Base-by-base conservation (phyloP, 2,329 filamentous ascomycete species). In the Penicillium hordei region DNA sequence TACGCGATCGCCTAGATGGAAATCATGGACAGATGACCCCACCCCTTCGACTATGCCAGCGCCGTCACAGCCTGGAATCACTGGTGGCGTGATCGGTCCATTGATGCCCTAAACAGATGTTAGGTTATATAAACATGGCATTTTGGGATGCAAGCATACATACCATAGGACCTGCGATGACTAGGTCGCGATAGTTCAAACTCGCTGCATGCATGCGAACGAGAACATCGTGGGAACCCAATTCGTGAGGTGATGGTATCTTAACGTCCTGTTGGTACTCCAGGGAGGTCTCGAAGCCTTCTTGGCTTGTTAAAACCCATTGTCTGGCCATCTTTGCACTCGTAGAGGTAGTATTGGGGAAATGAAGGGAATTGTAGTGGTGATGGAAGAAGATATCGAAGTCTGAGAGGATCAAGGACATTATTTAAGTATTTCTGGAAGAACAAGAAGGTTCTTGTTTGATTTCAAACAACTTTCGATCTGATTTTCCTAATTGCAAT, bases 221-320 rank as follows among this genome's bases (percentile, higher is more conserved):
- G 31, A 52, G 48, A 29, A 52, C 27, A 19, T 52, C 48, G 13
- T 43, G 36, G 36, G 58, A 42, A 5, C 38, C 45, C 27, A 60
- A 21, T 25, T 51, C 34, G 8, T 43, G 42, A 2, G 27, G 7
- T 4, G 33, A 21, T 23, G 48, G 38, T 23, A 52, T 38, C 3
- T 21, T 42, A 5, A 52, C 4, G 10, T 71, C 60, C 9, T 68
- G 51, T 21, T 75, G 62, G 33, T 73, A 75, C 44, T 72, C 60
- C 13, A 76, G 68, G 0, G 73, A 75, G 1, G 56, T 62, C 9
- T 75, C 70, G 23, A 73, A 76, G 52, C 72, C 74, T 19, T 71
- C 61, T 51, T 76, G 73, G 57, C 67, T 57, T 17, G 63, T 70
- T 7, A 74, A 55, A 19, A 67, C 65, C 71, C 72, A 76, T 52